Evolutionary conservation across 805 yeast species (phyloP), one percentile per base, ranked within the genome.

Genomic region (Candida corydali): DNA sequence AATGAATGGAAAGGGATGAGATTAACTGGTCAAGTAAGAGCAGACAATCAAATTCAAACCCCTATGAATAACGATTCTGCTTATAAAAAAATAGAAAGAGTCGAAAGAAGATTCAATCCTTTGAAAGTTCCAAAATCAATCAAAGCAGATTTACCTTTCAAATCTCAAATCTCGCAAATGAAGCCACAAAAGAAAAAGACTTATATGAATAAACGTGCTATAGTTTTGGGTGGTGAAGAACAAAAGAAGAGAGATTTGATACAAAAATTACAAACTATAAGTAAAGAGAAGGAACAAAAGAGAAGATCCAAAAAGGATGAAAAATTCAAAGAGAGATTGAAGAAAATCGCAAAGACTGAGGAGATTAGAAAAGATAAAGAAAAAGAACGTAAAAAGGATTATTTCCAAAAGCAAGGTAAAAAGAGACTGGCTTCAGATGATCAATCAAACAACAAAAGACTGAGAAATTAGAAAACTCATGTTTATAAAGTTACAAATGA

Each of bases 1-100:
- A 69, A 73, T 22, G 86, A 86, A 52, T 93, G 99, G 99, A 76
- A 76, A 52, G 99, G 99, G 44, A 88, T 93, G 95, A 77, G 95
- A 55, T 70, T 91, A 43, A 93, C 97, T 0, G 98, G 98, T 40
- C 83, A 83, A 51, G 88, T 93, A 29, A 78, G 98, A 52, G 91
- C 93, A 16, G 94, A 75, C 17, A 59, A 72, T 47, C 75, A 73
- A 26, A 52, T 87, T 32, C 77, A 74, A 15, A 78, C 93, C 0
- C 91, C 91, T 32, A 61, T 54, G 46, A 52, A 60, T 38, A 59
- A 65, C 15, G 78, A 75, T 47, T 68, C 76, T 41, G 68, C 72
- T 4, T 76, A 76, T 53, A 60, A 62, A 42, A 88, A 86, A 64
- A 71, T 94, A 39, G 97, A 87, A 62, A 76, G 99, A 53, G 69